Evolutionary conservation across 2,329 filamentous ascomycete genomes (phyloP).

Genomic region (Botryotinia calthae): DNA sequence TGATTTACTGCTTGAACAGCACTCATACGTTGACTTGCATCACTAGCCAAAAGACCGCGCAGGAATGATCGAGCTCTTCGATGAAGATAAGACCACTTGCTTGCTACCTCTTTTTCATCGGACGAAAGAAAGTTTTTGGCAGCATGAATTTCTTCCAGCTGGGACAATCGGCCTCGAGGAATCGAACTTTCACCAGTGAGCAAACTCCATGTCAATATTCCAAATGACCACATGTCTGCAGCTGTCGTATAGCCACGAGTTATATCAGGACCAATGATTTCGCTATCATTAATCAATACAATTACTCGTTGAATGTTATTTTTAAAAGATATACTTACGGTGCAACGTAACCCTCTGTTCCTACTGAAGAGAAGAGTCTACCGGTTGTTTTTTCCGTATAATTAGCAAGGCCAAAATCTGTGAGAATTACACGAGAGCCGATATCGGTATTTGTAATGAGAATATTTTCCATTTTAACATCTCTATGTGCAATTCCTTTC

Average conservation of each 20-base stretch:
- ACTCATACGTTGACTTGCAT: conserved; percentile 39
- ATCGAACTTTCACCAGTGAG: conserved; percentile 31
- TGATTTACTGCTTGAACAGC: conserved; percentile 39
- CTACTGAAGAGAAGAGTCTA: conserved; percentile 35
- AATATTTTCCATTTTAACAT: conserved; percentile 39
- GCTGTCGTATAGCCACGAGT: conserved; percentile 34
- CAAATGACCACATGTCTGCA: conserved; percentile 38
- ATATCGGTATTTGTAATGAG: conserved; percentile 35
- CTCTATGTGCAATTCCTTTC: conserved; percentile 35
- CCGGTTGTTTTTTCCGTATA: conserved; percentile 23
- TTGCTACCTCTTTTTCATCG: conserved; percentile 16
- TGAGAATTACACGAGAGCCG: conserved; percentile 36
- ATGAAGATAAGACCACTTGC: conserved; percentile 25
- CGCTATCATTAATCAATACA: conserved; percentile 23
- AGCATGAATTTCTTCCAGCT: conserved; percentile 29
- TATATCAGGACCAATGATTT: conserved; percentile 22
- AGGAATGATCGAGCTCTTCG: conserved; percentile 36
- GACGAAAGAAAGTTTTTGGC: conserved; percentile 24
- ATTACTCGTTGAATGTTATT: neutral
- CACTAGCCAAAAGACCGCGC: conserved; percentile 39
- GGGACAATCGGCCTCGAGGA: conserved; percentile 25
- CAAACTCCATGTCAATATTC: conserved; percentile 33
- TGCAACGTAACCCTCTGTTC: conserved; percentile 36
- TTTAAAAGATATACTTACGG: conserved; percentile 31
- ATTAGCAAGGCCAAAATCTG: conserved; percentile 39